phyloP scores from a whole-genome alignment of 2,329 filamentous ascomycete genomes.

The Chlorencoelia australis region DNA sequence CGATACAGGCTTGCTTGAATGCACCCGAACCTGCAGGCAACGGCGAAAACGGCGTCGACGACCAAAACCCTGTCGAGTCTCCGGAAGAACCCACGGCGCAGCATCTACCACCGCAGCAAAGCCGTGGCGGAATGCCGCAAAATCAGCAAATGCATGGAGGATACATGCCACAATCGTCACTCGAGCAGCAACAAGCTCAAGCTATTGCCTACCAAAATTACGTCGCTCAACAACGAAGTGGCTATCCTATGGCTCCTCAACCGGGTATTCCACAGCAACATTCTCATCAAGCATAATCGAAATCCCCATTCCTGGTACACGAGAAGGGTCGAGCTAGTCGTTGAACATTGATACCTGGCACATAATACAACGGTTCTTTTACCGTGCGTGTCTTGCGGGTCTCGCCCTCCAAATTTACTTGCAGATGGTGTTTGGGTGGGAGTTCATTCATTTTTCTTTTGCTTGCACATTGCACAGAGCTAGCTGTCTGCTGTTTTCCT shows the following conservation, averaged over 20 bases:
- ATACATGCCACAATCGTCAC: conserved; percentile 44
- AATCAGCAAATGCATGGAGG: conserved; percentile 50
- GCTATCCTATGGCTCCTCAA: conserved; percentile 70
- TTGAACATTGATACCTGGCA: conserved; percentile 47
- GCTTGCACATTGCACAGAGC: conserved; percentile 10
- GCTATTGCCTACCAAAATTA: conserved; percentile 78
- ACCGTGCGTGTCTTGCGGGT: conserved; percentile 24
- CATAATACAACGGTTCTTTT: conserved; percentile 32
- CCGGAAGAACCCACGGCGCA: conserved; percentile 77
- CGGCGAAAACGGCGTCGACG: conserved; percentile 72
- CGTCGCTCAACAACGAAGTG: conserved; percentile 62
- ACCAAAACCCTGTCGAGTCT: conserved; percentile 69
- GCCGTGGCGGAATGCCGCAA: conserved; percentile 53
- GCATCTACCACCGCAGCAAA: conserved; percentile 57
- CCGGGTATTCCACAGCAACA: conserved; percentile 73
- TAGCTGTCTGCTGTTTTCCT: too few relatives aligned
- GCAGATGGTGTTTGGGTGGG: conserved; percentile 26
- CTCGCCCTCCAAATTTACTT: conserved; percentile 18
- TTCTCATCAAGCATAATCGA: conserved; percentile 61
- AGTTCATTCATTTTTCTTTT: conserved; percentile 13
- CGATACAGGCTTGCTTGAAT: conserved; percentile 76
- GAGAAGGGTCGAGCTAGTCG: conserved; percentile 22
- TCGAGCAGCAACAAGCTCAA: conserved; percentile 62
- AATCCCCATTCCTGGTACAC: conserved; percentile 18
- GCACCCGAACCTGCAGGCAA: conserved; percentile 81